Conservation (phyloP, 805 yeast genomes). For the Metschnikowia gruessii region DNA sequence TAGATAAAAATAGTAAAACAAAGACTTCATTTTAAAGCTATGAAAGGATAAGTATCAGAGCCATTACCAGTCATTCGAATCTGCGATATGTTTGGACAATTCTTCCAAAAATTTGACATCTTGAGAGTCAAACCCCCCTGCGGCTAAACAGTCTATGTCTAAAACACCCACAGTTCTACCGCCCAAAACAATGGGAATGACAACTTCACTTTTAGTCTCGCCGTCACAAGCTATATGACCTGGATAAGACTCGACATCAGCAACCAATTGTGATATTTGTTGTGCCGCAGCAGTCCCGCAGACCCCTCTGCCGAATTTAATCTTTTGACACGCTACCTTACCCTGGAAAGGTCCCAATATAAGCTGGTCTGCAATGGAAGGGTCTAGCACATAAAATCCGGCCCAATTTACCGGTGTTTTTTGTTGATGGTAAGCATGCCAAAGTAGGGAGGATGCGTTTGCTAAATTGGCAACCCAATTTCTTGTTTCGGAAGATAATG, state of each 20-base stretch:
- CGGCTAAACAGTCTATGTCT: constrained; percentile 75
- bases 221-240: constrained; percentile 98
- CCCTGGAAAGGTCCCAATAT: constrained; percentile 94
- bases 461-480: constrained; percentile 92
- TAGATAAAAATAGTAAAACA: not conserved
- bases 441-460: constrained; percentile 79
- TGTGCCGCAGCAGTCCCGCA: constrained; percentile 80
- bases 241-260: constrained; percentile 73
- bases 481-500: constrained; percentile 56
- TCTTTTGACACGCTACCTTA: constrained; percentile 90
- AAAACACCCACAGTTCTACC: constrained; percentile 64
- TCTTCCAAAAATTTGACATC: constrained; percentile 61
- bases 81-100: constrained; percentile 39
- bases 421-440: constrained; percentile 80
- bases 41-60: not conserved
- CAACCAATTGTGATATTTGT: constrained; percentile 66
- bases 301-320: constrained; percentile 78
- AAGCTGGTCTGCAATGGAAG: constrained; percentile 40
- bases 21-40: not conserved
- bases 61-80: constrained; percentile 11
- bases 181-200: constrained; percentile 65
- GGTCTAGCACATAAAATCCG: constrained; percentile 72
- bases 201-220: constrained; percentile 88
- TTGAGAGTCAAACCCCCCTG: constrained; percentile 60
- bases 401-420: constrained; percentile 77